Base-by-base conservation (phyloP, 768 basidiomycete species). In the Suillus subalutaceus region DNA sequence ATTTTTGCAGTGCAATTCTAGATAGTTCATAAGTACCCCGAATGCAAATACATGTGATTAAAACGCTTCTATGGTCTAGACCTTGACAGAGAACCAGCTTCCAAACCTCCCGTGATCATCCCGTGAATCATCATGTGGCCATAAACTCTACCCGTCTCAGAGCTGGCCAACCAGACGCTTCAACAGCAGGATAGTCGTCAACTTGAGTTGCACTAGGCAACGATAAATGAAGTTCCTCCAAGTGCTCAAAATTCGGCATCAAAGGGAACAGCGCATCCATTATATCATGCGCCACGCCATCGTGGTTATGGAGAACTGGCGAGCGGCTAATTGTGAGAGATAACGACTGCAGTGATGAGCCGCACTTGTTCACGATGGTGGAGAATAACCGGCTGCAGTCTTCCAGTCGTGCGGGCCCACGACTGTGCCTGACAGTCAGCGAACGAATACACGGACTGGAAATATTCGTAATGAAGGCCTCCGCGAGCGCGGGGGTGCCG, bases 1-100 rank as follows among this genome's bases (percentile, higher is more conserved):
- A 85, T 26, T 44, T 32, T 35, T 59, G 26, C 46, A 62, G 61
- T 70, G 71, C 26, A 70, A 59, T 48, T 72, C 48, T 32, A 65
- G 62, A 40, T 57, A 62, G 30, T 41, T 44, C 20, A 72, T 63
- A 23, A 23, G 23, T 52, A 26, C 63, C 63, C 67, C 64, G 64
- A 72, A 60, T 60, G 2, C 50, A 41, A 41, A 43, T 43, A 60
- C 59, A 60, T 43, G 59, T 43, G 41, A 60, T 12, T 9, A 41
- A 41, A 59, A 41, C 26, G 5, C 26, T 18, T 60, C 18, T 26
- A 43, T 32, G 18, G 18, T 32, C 58, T 26, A 20, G 58, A 40
- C 23, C 30, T 60, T 13, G 32, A 35, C n/a, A 55, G 53, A 26
- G 16, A 59, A 15, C 57, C 12, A 38, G 20, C n/a, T 60, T 32